Percentiles rank a stretch among this genome's conserved stretches.
Evolutionary conservation across 768 basidiomycete genomes (phyloP).

Genomic region (Boletus coccyginus): DNA sequence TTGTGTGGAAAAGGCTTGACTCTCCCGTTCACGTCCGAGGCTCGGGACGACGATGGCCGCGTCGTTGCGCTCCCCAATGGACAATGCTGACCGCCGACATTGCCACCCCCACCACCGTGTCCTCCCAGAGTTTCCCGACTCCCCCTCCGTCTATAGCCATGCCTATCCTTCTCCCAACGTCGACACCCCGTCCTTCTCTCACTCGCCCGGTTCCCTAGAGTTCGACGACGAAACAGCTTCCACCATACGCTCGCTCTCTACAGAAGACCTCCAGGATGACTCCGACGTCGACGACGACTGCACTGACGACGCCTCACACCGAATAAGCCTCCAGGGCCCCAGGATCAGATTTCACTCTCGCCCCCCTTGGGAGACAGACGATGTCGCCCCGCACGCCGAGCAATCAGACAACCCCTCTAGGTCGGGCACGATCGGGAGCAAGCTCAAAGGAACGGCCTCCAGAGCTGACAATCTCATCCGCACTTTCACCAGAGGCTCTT

Average conservation of each 20-base stretch:
- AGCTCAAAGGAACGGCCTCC: constrained; percentile 26
- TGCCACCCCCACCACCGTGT: constrained; percentile 38
- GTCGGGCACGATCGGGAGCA: constrained; percentile 30
- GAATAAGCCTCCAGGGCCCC: constrained; percentile 76
- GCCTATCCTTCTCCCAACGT: constrained; percentile 54
- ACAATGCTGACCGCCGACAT: constrained; percentile 47
- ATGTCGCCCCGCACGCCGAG: constrained; percentile 43
- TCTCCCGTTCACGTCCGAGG: too few relatives aligned
- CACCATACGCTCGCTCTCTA: constrained; percentile 28
- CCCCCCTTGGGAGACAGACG: constrained; percentile 78
- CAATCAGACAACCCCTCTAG: constrained; percentile 41
- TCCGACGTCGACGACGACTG: constrained; percentile 33
- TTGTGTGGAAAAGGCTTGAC: too few relatives aligned
- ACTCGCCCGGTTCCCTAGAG: constrained; percentile 47
- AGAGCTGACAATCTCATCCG: constrained; percentile 41
- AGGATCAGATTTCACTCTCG: constrained; percentile 80
- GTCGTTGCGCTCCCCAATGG: constrained; percentile 35
- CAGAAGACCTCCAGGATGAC: constrained; percentile 34
- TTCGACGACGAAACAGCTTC: constrained; percentile 48
- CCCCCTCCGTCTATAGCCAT: constrained; percentile 68
- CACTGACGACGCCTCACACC: constrained; percentile 43
- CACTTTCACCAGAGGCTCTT: constrained; percentile 44
- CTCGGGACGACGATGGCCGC: too few relatives aligned
- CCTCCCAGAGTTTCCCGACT: constrained; percentile 58
- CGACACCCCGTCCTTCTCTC: constrained; percentile 32